Conservation (phyloP, 2,329 filamentous ascomycete species). For the Aspergillaceae sp. region DNA sequence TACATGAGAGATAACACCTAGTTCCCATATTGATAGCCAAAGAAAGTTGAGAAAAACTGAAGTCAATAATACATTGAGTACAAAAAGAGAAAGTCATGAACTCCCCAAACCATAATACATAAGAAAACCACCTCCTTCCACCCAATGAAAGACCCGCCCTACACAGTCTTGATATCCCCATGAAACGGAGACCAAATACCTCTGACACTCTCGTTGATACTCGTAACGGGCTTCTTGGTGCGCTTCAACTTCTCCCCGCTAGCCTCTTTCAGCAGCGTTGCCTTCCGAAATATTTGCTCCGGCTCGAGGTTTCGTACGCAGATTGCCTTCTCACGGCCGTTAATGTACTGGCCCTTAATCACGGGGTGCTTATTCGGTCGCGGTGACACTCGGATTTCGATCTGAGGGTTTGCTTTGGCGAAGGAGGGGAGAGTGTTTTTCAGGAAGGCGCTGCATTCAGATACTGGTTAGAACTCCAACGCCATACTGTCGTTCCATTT, state of each 20-base stretch:
- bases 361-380: conserved; percentile 84
- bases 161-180: conserved; percentile 45
- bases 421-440: conserved; percentile 67
- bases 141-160: conserved; percentile 12
- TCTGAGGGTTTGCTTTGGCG: conserved; percentile 69
- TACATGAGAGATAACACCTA: conserved; percentile 19
- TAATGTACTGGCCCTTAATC: conserved; percentile 85
- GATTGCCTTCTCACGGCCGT: conserved; percentile 73
- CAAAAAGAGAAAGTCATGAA: conserved; percentile 10
- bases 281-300: conserved; percentile 73
- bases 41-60: conserved; percentile 9
- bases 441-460: conserved; percentile 61
- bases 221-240: conserved; percentile 51
- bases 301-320: conserved; percentile 82
- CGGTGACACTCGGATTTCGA: conserved; percentile 87
- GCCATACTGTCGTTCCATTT: conserved; percentile 1
- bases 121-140: conserved; percentile 8
- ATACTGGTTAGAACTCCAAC: conserved; percentile 1
- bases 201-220: conserved; percentile 56
- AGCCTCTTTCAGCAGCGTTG: conserved; percentile 39
- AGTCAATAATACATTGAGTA: conserved; percentile 21
- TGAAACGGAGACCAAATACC: conserved; percentile 59
- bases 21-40: conserved; percentile 9
- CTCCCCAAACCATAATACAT: conserved; percentile 7
- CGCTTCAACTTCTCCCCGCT: conserved; percentile 44